Percentiles rank a stretch among this genome's conserved stretches.
Conservation (phyloP, 495 filamentous ascomycete species). For the Xylaria sp. region DNA sequence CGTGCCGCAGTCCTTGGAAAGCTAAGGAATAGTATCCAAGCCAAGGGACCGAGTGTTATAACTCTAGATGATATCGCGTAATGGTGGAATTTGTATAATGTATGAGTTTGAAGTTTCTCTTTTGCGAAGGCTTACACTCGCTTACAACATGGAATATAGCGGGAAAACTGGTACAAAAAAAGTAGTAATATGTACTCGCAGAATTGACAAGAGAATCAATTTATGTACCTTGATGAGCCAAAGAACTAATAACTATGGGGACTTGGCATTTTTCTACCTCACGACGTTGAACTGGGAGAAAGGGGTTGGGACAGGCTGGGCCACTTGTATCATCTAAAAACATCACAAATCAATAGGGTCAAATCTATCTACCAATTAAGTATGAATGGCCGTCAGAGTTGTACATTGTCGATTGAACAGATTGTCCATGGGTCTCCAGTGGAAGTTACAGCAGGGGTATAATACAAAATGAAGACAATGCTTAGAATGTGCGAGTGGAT, state of each 20-base stretch:
- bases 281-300: background rate
- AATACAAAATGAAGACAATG: conserved; percentile 24
- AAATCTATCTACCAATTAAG: background rate
- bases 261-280: background rate
- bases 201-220: background rate
- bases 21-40: conserved; percentile 47
- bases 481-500: conserved; percentile 18
- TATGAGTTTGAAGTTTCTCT: background rate
- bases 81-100: background rate
- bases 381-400: background rate
- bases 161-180: background rate
- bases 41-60: conserved; percentile 47
- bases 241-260: background rate
- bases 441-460: conserved; percentile 20
- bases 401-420: background rate
- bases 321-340: background rate
- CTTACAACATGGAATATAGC: background rate
- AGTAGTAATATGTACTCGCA: conserved; percentile 5
- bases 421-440: background rate
- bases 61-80: conserved; percentile 43
- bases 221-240: background rate
- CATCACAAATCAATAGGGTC: background rate
- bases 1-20: conserved; percentile 60
- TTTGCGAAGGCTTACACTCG: background rate
- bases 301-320: background rate